Conservation (phyloP, 495 filamentous ascomycete genomes). For the Friedmanniomyces endolithicus region DNA sequence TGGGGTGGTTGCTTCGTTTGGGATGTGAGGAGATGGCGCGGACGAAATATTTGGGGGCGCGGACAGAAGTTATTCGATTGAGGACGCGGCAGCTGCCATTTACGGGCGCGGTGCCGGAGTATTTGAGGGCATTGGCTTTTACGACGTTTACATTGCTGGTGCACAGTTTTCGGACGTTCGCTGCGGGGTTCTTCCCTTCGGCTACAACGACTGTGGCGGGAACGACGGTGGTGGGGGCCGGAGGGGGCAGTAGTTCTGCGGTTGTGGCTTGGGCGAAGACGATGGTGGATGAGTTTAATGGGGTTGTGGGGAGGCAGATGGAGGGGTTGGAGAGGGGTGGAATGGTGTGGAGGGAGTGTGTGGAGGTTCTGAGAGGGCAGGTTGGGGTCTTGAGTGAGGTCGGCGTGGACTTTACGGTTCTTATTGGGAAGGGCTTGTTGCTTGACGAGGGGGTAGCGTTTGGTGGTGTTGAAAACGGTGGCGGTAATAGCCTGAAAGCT, state of each 20-base stretch:
- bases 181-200: constrained; percentile 55
- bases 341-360: constrained; percentile 66
- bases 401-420: constrained; percentile 75
- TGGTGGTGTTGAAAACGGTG: no score
- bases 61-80: constrained; percentile 55
- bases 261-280: constrained; percentile 95
- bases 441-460: no score
- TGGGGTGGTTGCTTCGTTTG: constrained; percentile 69
- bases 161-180: constrained; percentile 19
- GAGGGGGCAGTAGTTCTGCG: constrained; percentile 41
- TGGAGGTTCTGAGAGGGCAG: constrained; percentile 69
- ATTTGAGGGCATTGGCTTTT: constrained; percentile 91
- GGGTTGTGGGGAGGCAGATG: constrained; percentile 65
- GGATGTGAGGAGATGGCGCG: constrained; percentile 83
- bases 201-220: no score
- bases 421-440: constrained; percentile 38
- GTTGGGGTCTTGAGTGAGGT: constrained; percentile 70
- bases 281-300: constrained; percentile 81
- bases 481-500: no score
- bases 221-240: no score
- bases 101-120: constrained; percentile 77
- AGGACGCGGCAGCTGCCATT: constrained; percentile 73
- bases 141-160: constrained; percentile 64
- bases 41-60: constrained; percentile 63
- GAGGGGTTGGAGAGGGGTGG: constrained; percentile 60